Evolutionary conservation across 345 rosid species (phyloP), one percentile per base, ranked within the genome.

Genomic region (Kandelia obovata): DNA sequence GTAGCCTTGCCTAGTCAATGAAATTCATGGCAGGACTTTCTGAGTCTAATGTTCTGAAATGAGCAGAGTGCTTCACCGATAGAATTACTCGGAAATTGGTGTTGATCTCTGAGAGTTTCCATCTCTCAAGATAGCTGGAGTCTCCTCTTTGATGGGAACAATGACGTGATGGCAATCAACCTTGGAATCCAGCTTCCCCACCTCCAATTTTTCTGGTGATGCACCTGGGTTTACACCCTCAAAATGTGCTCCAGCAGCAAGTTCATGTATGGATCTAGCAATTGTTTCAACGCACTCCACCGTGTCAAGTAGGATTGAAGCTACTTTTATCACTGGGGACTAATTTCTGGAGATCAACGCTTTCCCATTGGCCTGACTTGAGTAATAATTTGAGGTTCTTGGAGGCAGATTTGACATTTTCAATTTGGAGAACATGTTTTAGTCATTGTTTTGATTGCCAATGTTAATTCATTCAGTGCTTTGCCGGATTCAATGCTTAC

Each of bases 381-480:
- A 89, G 85, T 55, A 88, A 64, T 4, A 66, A 82, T 9, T 82
- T 84, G 32, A 88, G 78, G 6, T 62, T 67, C 70, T 77, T 80
- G 11, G 70, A 71, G 0, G 87, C 84, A 4, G 71, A 71, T 72
- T 66, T 78, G 35, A 88, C 73, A 9, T 82, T 83, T 27, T 77
- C 75, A 21, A 86, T 55, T 78, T 84, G 91, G 31, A 8, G 79
- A 70, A 57, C 72, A 65, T 62, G 87, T 82, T 47, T 20, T 71
- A 9, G 55, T 79, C 89, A 85, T 89, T 62, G 68, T 81, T 76
- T 71, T 79, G 57, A 84, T 39, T 26, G 89, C 80, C 34, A 28
- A 15, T 21, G 94, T 77, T 65, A 89, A 64, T 74, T 87, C 89
- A 72, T 81, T 85, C 53, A 88, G 60, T 53, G 91, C 86, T 65